Evolutionary conservation across 2,329 filamentous ascomycete genomes (phyloP).

Genomic region (Colletotrichum cuscutae): DNA sequence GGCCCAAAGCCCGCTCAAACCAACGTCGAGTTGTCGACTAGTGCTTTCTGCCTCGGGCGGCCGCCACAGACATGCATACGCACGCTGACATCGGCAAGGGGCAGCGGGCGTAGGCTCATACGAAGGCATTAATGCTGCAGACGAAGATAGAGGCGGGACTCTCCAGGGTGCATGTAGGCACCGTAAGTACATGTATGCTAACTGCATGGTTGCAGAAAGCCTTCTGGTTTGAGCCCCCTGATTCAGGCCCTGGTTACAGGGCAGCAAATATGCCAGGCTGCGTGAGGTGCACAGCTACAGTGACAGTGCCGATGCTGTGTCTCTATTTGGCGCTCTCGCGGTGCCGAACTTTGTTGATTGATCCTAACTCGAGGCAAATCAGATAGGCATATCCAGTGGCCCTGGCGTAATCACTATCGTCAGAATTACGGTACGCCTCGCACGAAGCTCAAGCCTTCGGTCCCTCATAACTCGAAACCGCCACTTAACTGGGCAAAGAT

Average conservation of each 20-base stretch:
- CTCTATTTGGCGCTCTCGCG: background rate
- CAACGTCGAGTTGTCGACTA: background rate
- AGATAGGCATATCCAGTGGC: background rate
- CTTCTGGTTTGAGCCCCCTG: background rate
- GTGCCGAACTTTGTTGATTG: background rate
- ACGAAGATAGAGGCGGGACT: background rate
- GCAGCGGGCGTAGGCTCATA: background rate
- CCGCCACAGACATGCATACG: background rate
- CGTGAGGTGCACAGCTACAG: background rate
- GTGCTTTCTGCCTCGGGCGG: constrained; percentile 1
- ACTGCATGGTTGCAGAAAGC: no score
- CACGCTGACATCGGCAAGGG: constrained; percentile 7
- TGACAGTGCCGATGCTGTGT: background rate
- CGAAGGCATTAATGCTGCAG: background rate
- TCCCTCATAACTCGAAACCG: background rate
- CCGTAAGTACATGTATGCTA: background rate
- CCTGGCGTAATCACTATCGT: background rate
- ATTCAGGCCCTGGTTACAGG: background rate
- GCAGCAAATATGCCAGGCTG: background rate
- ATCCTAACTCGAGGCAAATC: background rate
- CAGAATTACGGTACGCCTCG: constrained; percentile 2
- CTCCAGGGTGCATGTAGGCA: background rate
- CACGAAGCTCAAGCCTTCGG: background rate
- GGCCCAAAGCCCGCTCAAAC: background rate
- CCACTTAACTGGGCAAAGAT: background rate